These are phyloP conservation scores for Parietaria judaica DNA, from an alignment of 306 rosid genomes.

Conservation along the genomic window DNA sequence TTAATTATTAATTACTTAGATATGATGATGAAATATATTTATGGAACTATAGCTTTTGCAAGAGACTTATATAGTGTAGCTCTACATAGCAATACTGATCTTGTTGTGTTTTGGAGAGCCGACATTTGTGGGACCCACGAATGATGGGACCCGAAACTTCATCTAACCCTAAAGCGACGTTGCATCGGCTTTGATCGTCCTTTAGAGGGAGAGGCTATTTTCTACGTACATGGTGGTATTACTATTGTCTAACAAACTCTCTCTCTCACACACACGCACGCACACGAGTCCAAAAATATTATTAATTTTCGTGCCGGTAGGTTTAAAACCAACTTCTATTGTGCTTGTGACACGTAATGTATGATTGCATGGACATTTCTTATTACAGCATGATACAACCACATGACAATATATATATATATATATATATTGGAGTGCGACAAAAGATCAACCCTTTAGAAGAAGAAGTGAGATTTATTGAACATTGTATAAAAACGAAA, in stretches of 20 bases:
- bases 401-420: too few species aligned
- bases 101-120: conserved; percentile 17
- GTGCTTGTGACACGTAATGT: conserved; percentile 4
- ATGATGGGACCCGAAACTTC: conserved; percentile 44
- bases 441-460: too few species aligned
- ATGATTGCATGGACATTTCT: neutral
- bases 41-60: neutral
- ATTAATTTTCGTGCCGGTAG: conserved; percentile 28
- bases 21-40: neutral
- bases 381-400: too few species aligned
- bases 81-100: neutral
- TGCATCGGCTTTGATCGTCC: conserved; percentile 44
- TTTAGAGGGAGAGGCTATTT: conserved; percentile 21
- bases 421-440: too few species aligned
- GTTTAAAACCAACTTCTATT: conserved; percentile 31
- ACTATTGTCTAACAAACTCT: conserved; percentile 51
- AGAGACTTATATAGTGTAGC: conserved; percentile 10
- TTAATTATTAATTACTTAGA: conserved; percentile 5
- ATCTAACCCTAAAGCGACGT: conserved; percentile 84
- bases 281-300: neutral
- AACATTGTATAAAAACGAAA: too few species aligned
- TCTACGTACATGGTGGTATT: conserved; percentile 75
- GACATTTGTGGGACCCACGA: conserved; percentile 51
- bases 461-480: too few species aligned
- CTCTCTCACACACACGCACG: conserved; percentile 16